Evolutionary conservation across 2,329 filamentous ascomycete species (phyloP).

Genomic region (Ophiostoma sp.): DNA sequence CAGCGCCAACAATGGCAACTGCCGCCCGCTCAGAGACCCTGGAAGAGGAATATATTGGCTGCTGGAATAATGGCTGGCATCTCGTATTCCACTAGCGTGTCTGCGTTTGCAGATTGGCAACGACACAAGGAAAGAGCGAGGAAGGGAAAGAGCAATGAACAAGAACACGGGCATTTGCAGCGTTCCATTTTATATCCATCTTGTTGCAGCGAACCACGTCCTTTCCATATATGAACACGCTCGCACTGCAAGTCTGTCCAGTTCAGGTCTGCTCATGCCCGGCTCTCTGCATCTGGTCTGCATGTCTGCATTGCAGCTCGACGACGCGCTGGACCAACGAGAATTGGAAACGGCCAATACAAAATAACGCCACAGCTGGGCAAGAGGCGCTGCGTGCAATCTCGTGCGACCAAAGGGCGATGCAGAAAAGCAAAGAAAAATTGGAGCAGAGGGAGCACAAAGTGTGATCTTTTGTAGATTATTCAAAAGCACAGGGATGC

Average conservation of each 20-base stretch:
- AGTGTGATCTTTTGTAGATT: too few species aligned
- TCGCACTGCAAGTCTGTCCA: neutral
- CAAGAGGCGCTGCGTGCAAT: neutral
- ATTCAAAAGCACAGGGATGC: neutral
- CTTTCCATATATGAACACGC: neutral
- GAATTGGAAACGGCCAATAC: neutral
- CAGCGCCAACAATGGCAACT: neutral
- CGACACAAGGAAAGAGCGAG: neutral
- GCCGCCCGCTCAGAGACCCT: neutral
- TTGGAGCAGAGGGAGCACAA: neutral
- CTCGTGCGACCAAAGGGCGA: neutral
- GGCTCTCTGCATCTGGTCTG: neutral
- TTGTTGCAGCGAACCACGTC: neutral
- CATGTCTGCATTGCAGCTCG: neutral
- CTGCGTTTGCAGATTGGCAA: neutral
- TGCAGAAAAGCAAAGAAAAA: neutral
- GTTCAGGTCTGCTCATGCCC: neutral
- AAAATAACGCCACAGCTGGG: conserved; percentile 3
- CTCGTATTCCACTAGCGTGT: conserved; percentile 7
- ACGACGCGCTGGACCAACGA: conserved; percentile 6
- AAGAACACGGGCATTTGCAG: neutral
- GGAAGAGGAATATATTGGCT: neutral
- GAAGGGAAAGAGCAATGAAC: too few species aligned
- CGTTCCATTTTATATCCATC: neutral
- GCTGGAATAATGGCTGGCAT: neutral